Evolutionary conservation across 768 basidiomycete genomes (phyloP), one percentile per base, ranked within the genome.

Genomic region (Coprinellus micaceus): DNA sequence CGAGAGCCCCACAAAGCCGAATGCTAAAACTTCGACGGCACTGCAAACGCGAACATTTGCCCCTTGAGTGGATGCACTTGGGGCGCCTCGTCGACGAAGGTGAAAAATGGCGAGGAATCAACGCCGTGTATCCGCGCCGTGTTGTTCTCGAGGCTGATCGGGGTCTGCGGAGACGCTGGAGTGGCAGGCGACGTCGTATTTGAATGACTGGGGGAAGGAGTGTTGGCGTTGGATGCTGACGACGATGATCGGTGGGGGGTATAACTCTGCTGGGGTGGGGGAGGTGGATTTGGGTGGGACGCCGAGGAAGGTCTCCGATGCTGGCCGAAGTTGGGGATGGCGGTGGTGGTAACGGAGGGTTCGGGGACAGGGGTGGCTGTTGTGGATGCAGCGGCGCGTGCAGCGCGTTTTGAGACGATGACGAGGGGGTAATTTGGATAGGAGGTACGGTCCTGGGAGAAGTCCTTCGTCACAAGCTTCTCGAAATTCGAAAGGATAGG

Each of bases 391-490:
- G 74, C 75, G 19, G 76, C 77, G 56, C 71, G 72, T 7, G 78
- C 77, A 0, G 82, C 82, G 25, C 82, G 78, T 66, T 83, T 84
- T 57, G 85, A 86, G 0, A 83, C 82, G 62, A 84, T 79, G 0
- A 82, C 76, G 0, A 86, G 74, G 0, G 81, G 77, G 58, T 88
- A 88, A 0, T 82, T 80, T 0, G 88, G 88, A 54, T 86, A 90
- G 0, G 82, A 78, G 0, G 82, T 80, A 1, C 69, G 63, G 4
- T 80, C 64, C 15, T 71, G 69, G 15, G 64, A 54, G 58, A 89
- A 91, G 54, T 91, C 89, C 10, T 74, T 74, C 30, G 75, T 75
- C 0, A 89, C 81, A 64, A 80, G 80, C 0, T 65, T 64, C 63
- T 89, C 85, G 64, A 91, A 91, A 37, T 80, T 82, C 3, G 64